phyloP scores from a whole-genome alignment of 768 basidiomycete genomes.

The Boletus sp. region DNA sequence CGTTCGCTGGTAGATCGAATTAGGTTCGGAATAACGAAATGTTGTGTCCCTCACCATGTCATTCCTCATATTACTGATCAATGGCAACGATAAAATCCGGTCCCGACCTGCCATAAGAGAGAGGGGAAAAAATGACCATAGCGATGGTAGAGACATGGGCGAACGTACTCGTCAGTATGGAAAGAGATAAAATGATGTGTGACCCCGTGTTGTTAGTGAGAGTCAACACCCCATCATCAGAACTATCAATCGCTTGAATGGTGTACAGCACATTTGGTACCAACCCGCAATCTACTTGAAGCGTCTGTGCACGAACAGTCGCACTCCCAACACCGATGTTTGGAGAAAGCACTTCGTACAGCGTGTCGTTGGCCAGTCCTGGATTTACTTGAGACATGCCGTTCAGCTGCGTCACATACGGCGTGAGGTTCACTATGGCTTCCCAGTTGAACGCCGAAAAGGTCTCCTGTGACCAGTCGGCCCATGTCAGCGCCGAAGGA shows the following conservation, averaged over 20 bases:
- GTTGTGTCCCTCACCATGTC: not conserved
- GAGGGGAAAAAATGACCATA: too few relatives aligned
- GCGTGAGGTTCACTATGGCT: not conserved
- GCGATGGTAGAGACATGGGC: too few relatives aligned
- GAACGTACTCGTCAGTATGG: too few relatives aligned
- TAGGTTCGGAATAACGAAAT: not conserved
- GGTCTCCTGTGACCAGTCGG: not conserved
- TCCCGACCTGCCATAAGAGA: too few relatives aligned
- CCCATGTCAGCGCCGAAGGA: not conserved
- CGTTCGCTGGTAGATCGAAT: not conserved
- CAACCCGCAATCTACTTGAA: not conserved
- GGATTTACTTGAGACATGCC: not conserved
- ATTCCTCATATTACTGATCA: too few relatives aligned
- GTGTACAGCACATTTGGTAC: not conserved
- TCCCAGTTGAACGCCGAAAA: not conserved
- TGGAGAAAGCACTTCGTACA: not conserved
- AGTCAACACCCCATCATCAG: too few relatives aligned
- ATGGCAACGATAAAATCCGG: too few relatives aligned
- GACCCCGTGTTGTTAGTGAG: too few relatives aligned
- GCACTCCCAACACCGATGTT: not conserved
- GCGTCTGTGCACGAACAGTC: not conserved
- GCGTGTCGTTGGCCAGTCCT: not conserved
- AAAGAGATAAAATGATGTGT: too few relatives aligned
- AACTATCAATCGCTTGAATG: too few relatives aligned
- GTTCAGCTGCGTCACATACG: not conserved